Evolutionary conservation across 768 basidiomycete genomes (phyloP).

Genomic region (Tylopilus felleus): DNA sequence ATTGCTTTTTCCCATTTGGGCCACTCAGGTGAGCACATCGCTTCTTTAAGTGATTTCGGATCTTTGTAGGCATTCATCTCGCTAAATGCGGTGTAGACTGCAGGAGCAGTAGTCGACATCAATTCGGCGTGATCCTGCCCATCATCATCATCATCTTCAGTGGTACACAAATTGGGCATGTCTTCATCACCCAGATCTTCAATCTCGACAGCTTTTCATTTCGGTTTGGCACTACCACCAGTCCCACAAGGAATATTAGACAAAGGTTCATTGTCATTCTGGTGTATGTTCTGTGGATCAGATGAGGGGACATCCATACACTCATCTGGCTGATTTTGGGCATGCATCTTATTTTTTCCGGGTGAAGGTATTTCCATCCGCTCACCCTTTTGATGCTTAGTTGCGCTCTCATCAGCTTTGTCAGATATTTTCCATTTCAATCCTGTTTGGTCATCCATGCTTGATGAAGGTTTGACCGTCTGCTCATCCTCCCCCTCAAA

Average conservation of each 20-base stretch:
- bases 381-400: not conserved
- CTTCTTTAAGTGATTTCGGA: not conserved
- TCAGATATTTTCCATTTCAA: not conserved
- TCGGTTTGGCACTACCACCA: no score
- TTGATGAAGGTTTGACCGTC: not conserved
- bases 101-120: not conserved
- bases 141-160: not conserved
- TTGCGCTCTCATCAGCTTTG: not conserved
- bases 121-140: not conserved
- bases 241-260: no score
- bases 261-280: no score
- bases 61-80: not conserved
- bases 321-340: no score
- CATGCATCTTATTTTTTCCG: no score
- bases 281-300: no score
- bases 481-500: not conserved
- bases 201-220: no score
- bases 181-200: no score
- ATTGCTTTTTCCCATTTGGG: slow-evolving; percentile 2
- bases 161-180: no score
- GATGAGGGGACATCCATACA: no score
- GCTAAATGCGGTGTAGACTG: not conserved
- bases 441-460: not conserved
- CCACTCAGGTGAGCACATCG: not conserved
- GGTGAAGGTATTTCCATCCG: no score